Evolutionary conservation across 2,329 filamentous ascomycete genomes (phyloP).

Genomic region (Periconia digitata): DNA sequence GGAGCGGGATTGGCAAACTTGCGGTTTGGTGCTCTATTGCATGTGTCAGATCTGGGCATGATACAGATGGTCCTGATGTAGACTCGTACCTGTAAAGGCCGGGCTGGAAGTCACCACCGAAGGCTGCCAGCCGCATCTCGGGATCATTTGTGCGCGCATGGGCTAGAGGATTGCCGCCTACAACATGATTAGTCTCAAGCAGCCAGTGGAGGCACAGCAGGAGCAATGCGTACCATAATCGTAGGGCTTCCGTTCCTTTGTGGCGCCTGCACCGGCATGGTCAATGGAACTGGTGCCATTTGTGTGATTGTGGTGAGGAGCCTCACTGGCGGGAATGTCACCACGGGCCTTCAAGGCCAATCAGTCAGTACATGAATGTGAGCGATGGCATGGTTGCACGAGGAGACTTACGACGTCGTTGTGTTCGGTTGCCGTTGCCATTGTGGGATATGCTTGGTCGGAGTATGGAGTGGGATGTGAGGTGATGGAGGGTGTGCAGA

Average conservation of each 20-base stretch:
- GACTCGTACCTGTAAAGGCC: constrained; percentile 47
- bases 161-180: constrained; percentile 54
- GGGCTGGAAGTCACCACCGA: constrained; percentile 56
- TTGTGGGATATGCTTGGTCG: constrained; percentile 23
- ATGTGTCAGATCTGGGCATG: constrained; percentile 1
- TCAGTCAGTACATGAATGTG: not conserved
- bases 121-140: constrained; percentile 49
- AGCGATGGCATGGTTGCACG: not conserved
- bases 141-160: constrained; percentile 53
- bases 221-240: constrained; percentile 43
- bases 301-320: constrained; percentile 16
- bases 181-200: no score
- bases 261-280: constrained; percentile 30
- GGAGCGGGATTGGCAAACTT: constrained; percentile 63
- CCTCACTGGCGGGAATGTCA: constrained; percentile 8
- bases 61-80: not conserved
- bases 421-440: constrained; percentile 47
- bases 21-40: constrained; percentile 34
- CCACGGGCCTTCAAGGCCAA: constrained; percentile 1
- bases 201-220: no score
- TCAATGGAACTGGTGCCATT: constrained; percentile 42
- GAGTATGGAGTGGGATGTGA: not conserved
- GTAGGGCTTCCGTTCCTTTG: constrained; percentile 49
- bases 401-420: constrained; percentile 30
- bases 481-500: not conserved